Evolutionary conservation across 371 early-diverging fungal species (phyloP).

Genomic region (Cokeromyces recurvatus): DNA sequence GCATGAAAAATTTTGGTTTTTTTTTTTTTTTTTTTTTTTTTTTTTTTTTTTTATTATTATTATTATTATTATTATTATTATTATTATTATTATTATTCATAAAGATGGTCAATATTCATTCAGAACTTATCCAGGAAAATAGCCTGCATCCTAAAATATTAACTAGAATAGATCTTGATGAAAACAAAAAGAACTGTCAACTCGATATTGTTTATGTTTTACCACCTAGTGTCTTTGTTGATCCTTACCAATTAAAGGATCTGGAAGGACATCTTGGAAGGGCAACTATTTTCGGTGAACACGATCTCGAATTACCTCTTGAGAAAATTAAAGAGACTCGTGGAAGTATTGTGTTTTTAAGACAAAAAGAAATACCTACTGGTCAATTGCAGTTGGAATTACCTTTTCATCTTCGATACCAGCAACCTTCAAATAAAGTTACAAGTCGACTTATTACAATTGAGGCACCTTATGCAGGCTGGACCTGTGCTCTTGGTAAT

Average conservation of each 20-base stretch:
- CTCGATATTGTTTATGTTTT: slow-evolving; percentile 34
- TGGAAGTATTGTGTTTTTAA: slow-evolving; percentile 37
- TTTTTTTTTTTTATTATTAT: too few relatives aligned
- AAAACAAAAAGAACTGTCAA: slow-evolving; percentile 12
- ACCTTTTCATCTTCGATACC: slow-evolving; percentile 46
- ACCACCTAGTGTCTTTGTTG: slow-evolving; percentile 46
- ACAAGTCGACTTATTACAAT: slow-evolving; percentile 22
- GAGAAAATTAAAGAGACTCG: slow-evolving; percentile 33
- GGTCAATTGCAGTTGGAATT: slow-evolving; percentile 17
- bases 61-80: too few relatives aligned
- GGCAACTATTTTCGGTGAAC: slow-evolving; percentile 38
- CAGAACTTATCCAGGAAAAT: slow-evolving; percentile 11
- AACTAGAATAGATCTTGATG: slow-evolving; percentile 10
- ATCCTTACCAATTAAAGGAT: slow-evolving; percentile 36
- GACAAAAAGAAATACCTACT: slow-evolving; percentile 2
- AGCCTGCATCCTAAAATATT: slow-evolving; percentile 41
- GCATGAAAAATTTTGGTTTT: too few relatives aligned
- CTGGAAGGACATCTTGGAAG: slow-evolving; percentile 2
- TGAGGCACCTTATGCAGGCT: slow-evolving; percentile 29
- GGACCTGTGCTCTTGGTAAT: slow-evolving; percentile 25
- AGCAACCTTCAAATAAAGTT: slow-evolving; percentile 22
- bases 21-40: too few relatives aligned
- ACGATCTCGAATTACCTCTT: slow-evolving; percentile 39
- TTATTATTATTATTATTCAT: too few relatives aligned
- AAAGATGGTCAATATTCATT: slow-evolving; percentile 8